Base-by-base conservation (phyloP, 495 filamentous ascomycete genomes). In the Trichocladium antarcticum region DNA sequence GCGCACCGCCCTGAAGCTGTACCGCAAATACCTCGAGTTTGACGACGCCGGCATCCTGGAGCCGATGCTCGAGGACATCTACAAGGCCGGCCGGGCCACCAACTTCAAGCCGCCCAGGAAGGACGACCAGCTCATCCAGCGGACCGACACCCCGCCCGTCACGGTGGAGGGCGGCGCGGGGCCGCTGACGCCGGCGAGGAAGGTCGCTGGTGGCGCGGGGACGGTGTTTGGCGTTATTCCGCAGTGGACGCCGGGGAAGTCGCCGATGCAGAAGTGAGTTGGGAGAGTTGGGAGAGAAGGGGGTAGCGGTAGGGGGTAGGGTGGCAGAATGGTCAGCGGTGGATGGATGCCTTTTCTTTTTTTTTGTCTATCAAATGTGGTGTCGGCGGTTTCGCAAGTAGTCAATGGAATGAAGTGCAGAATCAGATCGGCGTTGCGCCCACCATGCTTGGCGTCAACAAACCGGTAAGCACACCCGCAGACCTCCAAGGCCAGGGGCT, bases 11-110 rank as follows among this genome's bases (percentile, higher is more conserved):
- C 73, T 97, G 15, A 83, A 83, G 59, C 74, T 99, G 4, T 97
- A 90, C 72, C 74, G 83, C 24, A 95, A 95, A 63, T 95, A 87
- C 60, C 75, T 82, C 45, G 89, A 97, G 66, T 96, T 86, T 54
- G 69, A 80, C 15, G 87, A 90, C 54, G 86, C 84, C 0, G 92
- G 90, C 1, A 78, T 93, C 14, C 71, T 93, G 35, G 79, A 86
- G 53, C 58, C 68, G 5, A 88, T 89, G 63, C 74, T 95, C 34
- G 76, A 85, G 56, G 84, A 89, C 51, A 84, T 95, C 19, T 95
- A 92, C 61, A 73, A 71, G 44, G 78, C 78, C 68, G 93, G 79
- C 28, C 74, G 72, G 51, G 82, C 78, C 42, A 76, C 72, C 20
- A 79, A 81, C 40, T 96, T 84, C 67, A 83, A 84, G 49, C 82